These are phyloP conservation scores for Hypericum androsaemum DNA, from an alignment of 345 rosid species.

Conservation along the genomic window DNA sequence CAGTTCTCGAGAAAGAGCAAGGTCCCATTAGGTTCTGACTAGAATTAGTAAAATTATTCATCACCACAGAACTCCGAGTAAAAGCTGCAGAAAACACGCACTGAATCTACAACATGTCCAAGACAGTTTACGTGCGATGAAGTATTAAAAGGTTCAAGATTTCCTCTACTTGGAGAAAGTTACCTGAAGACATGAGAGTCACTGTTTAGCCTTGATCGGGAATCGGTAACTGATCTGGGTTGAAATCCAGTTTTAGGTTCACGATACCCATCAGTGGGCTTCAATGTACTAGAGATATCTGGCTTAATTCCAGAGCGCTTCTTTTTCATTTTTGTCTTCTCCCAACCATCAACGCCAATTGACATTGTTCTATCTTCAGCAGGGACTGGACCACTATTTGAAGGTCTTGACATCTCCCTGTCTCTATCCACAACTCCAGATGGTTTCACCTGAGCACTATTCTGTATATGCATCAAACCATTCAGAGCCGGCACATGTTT, in stretches of 20 bases:
- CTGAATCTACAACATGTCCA: too few species aligned
- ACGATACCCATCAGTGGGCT: conserved; percentile 53
- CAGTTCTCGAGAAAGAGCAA: too few species aligned
- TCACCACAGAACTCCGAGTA: too few species aligned
- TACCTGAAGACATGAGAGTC: conserved; percentile 78
- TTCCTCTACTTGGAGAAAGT: conserved; percentile 3
- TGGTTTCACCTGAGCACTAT: conserved; percentile 48
- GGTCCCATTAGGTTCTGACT: too few species aligned
- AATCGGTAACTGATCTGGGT: conserved; percentile 45
- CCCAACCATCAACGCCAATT: conserved; percentile 81
- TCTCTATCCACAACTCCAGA: conserved; percentile 65
- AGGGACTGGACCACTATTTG: conserved; percentile 46
- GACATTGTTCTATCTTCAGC: conserved; percentile 67
- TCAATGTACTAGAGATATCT: conserved; percentile 50
- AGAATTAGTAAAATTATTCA: too few species aligned
- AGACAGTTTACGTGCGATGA: too few species aligned
- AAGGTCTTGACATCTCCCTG: conserved; percentile 51
- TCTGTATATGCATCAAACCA: conserved; percentile 55
- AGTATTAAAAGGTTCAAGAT: too few species aligned
- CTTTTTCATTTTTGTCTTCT: conserved; percentile 81
- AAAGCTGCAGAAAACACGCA: too few species aligned
- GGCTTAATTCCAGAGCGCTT: conserved; percentile 80
- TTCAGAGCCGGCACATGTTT: too few species aligned
- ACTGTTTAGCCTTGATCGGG: conserved; percentile 53
- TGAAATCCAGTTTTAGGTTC: conserved; percentile 68